These are phyloP conservation scores for Tetraselmis chui DNA, from an alignment of 139 green algal species.

Conservation along the genomic window DNA sequence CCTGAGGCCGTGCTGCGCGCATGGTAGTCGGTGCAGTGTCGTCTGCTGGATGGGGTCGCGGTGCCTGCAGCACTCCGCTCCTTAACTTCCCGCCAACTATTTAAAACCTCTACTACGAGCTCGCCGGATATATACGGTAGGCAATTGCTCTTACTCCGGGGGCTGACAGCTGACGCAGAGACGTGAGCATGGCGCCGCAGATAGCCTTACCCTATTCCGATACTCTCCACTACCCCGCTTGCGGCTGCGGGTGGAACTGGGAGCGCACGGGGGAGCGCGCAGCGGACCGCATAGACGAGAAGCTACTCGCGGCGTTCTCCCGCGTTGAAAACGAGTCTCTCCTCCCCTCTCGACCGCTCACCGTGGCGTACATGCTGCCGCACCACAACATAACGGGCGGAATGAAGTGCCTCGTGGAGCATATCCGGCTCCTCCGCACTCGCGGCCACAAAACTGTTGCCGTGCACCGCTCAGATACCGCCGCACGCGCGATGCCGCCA, in stretches of 20 bases:
- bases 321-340: slow-evolving; percentile 18
- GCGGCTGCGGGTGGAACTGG: slow-evolving; percentile 32
- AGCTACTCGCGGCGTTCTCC: not conserved
- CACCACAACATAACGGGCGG: slow-evolving; percentile 56
- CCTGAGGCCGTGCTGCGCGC: too few relatives aligned
- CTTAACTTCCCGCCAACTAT: not conserved
- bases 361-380: slow-evolving; percentile 47
- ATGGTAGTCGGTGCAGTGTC: too few relatives aligned
- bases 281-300: slow-evolving; percentile 33
- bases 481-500: slow-evolving; percentile 40
- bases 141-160: not conserved
- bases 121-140: not conserved
- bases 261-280: slow-evolving; percentile 9
- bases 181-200: not conserved
- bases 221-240: slow-evolving; percentile 36
- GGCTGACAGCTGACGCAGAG: not conserved
- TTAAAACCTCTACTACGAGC: not conserved
- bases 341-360: slow-evolving; percentile 28
- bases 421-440: slow-evolving; percentile 30
- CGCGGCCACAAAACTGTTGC: slow-evolving; percentile 40
- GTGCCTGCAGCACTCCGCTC: not conserved
- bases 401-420: slow-evolving; percentile 56
- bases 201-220: slow-evolving; percentile 18
- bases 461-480: slow-evolving; percentile 48
- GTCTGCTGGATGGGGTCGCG: too few relatives aligned